These are phyloP conservation scores for Phytophthora hybrid DNA, from an alignment of 352 stramenopile genomes.

Conservation along the genomic window DNA sequence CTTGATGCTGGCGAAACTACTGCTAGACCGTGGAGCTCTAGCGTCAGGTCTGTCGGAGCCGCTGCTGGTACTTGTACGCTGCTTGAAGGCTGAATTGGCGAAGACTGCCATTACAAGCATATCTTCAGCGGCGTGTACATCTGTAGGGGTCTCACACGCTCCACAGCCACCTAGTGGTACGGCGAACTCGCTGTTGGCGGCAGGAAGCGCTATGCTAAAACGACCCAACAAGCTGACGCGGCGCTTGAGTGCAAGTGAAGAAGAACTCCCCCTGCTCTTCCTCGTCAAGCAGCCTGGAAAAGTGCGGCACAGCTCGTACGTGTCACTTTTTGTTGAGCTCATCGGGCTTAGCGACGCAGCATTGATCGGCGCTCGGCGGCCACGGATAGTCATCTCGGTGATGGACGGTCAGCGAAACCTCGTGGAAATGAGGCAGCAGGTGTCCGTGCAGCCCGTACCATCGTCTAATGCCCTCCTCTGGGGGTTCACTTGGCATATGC, in stretches of 20 bases:
- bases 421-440: slow-evolving; percentile 82
- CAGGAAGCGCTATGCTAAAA: slow-evolving; percentile 30
- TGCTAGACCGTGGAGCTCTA: slow-evolving; percentile 62
- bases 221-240: slow-evolving; percentile 32
- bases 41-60: slow-evolving; percentile 48
- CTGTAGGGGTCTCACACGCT: slow-evolving; percentile 14
- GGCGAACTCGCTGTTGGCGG: slow-evolving; percentile 21
- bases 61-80: slow-evolving; percentile 57
- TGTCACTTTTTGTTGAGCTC: slow-evolving; percentile 84
- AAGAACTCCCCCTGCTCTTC: slow-evolving; percentile 64
- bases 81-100: slow-evolving; percentile 59
- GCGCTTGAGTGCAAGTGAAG: slow-evolving; percentile 33
- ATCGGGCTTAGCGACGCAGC: slow-evolving; percentile 64
- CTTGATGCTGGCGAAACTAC: slow-evolving; percentile 59
- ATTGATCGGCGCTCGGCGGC: slow-evolving; percentile 51
- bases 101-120: slow-evolving; percentile 75
- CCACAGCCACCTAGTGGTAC: slow-evolving; percentile 10
- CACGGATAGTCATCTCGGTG: slow-evolving; percentile 77
- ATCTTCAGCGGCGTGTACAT: slow-evolving; percentile 39
- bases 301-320: slow-evolving; percentile 82
- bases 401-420: slow-evolving; percentile 70
- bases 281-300: slow-evolving; percentile 78
- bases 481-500: slow-evolving; percentile 94
- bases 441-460: slow-evolving; percentile 72
- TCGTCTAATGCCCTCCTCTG: slow-evolving; percentile 73